Evolutionary conservation across 2,329 filamentous ascomycete species (phyloP), one percentile per base, ranked within the genome.

Genomic region (Fusarium sororula): DNA sequence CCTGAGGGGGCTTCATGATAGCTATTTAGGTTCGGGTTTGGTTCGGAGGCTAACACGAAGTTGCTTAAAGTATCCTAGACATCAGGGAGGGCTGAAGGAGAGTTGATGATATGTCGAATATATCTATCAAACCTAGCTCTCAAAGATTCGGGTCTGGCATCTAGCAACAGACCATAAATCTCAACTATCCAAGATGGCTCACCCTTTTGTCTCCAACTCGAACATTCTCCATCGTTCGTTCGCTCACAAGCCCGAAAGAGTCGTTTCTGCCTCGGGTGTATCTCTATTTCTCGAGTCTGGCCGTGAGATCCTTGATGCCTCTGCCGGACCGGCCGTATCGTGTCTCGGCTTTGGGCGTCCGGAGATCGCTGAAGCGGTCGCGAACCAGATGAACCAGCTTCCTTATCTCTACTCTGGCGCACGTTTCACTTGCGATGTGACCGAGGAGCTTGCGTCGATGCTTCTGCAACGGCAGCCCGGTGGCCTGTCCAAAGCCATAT

Each of bases 361-460:
- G 38, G 44, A 57, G 17, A 41, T 66, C 22, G 30, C 42, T 6
- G 48, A 65, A 11, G 61, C 22, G 7, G 59, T 58, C 28, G 50
- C 24, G 13, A 47, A 30, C 11, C 70, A 75, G 35, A 47, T 68
- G 8, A 64, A 62, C 13, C 50, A 57, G 22, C 48, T 73, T 24
- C 41, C 57, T 15, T 66, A 73, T 37, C 42, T 75, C 38, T 71
- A 73, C 42, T 75, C 69, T 26, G 73, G 66, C 9, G 69, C 69
- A 24, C 32, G 60, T 5, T 75, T 68, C 54, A 73, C 57, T 13
- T 75, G 72, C 35, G 69, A 73, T 7, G 73, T 70, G 1, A 77
- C 79, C 8, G 79, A 81, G 60, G 73, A 82, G 6, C 71, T 82
- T 12, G 80, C 80, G 13, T 66, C 71, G 2, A 48, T 75, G 13